Evolutionary conservation across 129 eudicot species (phyloP).

Genomic region (Chrysanthemum makinoi): DNA sequence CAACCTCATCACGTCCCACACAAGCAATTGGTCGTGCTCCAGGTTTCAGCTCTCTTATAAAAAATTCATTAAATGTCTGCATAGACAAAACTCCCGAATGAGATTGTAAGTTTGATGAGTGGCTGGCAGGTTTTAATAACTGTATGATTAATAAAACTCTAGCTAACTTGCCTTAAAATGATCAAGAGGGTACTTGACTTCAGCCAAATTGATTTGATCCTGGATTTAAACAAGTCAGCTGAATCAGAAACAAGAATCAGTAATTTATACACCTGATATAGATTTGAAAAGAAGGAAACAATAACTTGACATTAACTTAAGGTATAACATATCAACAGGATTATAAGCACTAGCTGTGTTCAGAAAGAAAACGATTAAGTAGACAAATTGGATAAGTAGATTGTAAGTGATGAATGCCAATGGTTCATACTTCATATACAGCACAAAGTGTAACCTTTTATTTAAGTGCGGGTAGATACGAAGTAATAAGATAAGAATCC

Average conservation of each 20-base stretch:
- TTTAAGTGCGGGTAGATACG: too few relatives aligned
- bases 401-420: too few relatives aligned
- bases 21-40: conserved; percentile 76
- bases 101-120: too few relatives aligned
- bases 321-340: background rate
- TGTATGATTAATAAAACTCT: background rate
- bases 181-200: conserved; percentile 78
- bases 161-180: conserved; percentile 69
- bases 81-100: background rate
- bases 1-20: conserved; percentile 72
- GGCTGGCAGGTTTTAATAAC: background rate
- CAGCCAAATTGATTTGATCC: conserved; percentile 87
- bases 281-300: background rate
- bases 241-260: conserved; percentile 8
- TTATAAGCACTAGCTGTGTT: conserved; percentile 2
- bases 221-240: conserved; percentile 34
- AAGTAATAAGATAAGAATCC: too few relatives aligned
- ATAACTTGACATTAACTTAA: background rate
- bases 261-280: background rate
- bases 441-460: too few relatives aligned
- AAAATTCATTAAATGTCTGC: conserved; percentile 99
- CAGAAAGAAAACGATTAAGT: background rate
- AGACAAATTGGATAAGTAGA: too few relatives aligned
- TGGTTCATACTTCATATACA: too few relatives aligned
- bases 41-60: conserved; percentile 83